Base-by-base conservation (phyloP, 345 rosid genomes). In the Syzygium grande region DNA sequence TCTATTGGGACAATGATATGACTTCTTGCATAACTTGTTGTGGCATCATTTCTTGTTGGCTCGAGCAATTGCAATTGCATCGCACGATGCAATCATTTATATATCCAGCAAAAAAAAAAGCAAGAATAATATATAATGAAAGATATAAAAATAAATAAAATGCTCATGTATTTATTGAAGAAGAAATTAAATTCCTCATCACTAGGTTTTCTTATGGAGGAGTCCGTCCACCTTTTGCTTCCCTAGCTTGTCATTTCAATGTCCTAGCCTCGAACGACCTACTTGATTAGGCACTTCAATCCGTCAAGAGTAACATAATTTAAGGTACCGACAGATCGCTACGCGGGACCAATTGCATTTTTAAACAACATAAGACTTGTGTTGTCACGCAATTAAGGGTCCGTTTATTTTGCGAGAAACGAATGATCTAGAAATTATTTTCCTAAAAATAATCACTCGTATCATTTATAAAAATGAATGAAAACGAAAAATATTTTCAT, bases 281-380 rank as follows among this genome's bases (percentile, higher is more conserved):
- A 68, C 34, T 68, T 8, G 78, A 29, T 7, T 3, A 15, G 22
- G 78, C 23, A 17, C 15, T 17, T 30, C 23, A 19, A 34, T 38
- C 27, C 15, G 27, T 12, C n/a, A 10, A 23, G 63, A 58, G n/a
- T 9, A 25, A 58, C 63, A 2, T 58, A 58, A 23, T 10, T 38
- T 19, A 73, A 34, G 49, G 27, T 19, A 38, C 6, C 8, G 2
- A 38, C 0, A 0, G 14, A 73, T 73, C 0, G 49, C 11, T 68
- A 16, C 12, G 1, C 23, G 34, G 4, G 10, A 38, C 13, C 49
- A 11, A 73, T 41, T 13, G 0, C 25, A 19, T 73, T 21, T 34
- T 13, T 2, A 19, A 73, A 38, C 11, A 5, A 11, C 0, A 1
- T 19, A 19, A 73, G 7, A 19, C 13, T 34, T 68, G 19, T 34